Evolutionary conservation across 768 basidiomycete species (phyloP), one percentile per base, ranked within the genome.

Genomic region (Jaapia argillacea): DNA sequence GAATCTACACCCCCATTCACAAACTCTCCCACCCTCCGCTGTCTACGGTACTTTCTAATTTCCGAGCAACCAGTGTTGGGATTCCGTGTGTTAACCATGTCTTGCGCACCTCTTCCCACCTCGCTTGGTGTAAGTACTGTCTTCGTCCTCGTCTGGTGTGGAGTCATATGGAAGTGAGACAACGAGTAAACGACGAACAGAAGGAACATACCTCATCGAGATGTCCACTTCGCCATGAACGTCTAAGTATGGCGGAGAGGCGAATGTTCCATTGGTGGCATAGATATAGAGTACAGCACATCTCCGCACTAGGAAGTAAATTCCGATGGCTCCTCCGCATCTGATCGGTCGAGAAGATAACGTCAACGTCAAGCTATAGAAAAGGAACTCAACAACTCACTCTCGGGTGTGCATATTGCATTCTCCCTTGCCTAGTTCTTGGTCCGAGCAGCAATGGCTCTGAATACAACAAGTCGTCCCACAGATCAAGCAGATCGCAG

Each of bases 401-500:
- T 88, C 85, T 73, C 91, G 72, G 41, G 84, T 87, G 58, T 98
- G 96, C 71, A 86, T 77, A 58, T 97, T 99, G 59, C 93, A 97
- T 56, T 99, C 94, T 23, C 94, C 96, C 21, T 82, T 68, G 31
- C 67, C 65, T 13, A 71, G 67, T 35, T 80, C 77, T 23, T 79
- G 71, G 41, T 91, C 90, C 50, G 71, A 67, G 58, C 96, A 99
- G 55, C 96, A 99, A 48, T 92, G 82, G 51, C 88, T 89, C 58
- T 90, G 85, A 68, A 93, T 74, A 56, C 96, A 98, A 6, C 85
- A 78, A 12, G 83, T 79, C 39, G 77, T 68, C 0, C 96, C 96
- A 51, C 96, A 99, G 41, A 92, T 70, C 48, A 97, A 60, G 59
- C 96, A 99, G 2, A 99, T 79, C 0, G 92, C 96, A 16, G 89